Evolutionary conservation across 2,329 filamentous ascomycete species (phyloP).

Genomic region (Pseudopyricularia javanii): DNA sequence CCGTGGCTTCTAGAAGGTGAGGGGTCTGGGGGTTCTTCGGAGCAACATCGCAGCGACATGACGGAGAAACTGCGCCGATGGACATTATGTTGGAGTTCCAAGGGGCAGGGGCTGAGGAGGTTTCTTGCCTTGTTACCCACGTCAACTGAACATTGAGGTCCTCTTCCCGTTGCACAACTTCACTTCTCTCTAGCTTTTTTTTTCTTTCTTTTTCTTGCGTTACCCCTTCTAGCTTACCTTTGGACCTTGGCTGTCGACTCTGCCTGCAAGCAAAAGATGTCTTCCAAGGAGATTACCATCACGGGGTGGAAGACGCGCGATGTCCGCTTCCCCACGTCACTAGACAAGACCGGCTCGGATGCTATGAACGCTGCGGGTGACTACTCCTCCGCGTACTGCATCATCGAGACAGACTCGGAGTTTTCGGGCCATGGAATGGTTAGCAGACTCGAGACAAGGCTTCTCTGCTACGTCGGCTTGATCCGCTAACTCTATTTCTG

Average conservation of each 20-base stretch:
- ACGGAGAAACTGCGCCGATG: neutral
- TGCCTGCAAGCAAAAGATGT: neutral
- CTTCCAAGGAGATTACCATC: conserved; percentile 49
- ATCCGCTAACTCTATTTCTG: neutral
- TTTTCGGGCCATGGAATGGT: conserved; percentile 71
- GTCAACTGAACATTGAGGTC: neutral
- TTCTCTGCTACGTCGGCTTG: neutral
- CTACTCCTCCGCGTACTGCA: conserved; percentile 91
- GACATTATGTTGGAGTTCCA: neutral
- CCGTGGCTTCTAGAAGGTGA: neutral
- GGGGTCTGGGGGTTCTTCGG: neutral
- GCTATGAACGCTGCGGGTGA: conserved; percentile 93
- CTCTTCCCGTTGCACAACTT: neutral
- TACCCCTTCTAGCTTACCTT: neutral
- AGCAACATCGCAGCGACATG: neutral
- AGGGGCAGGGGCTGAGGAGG: neutral
- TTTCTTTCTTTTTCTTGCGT: no score
- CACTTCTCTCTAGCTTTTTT: neutral
- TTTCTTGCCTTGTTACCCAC: neutral
- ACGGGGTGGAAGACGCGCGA: conserved; percentile 61
- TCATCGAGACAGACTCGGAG: conserved; percentile 66
- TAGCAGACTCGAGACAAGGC: neutral
- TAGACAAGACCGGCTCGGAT: conserved; percentile 93
- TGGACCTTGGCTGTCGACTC: neutral
- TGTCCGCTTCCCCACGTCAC: conserved; percentile 77